Base-by-base conservation (phyloP, 805 yeast species). In the Metschnikowia chrysomelidarum region DNA sequence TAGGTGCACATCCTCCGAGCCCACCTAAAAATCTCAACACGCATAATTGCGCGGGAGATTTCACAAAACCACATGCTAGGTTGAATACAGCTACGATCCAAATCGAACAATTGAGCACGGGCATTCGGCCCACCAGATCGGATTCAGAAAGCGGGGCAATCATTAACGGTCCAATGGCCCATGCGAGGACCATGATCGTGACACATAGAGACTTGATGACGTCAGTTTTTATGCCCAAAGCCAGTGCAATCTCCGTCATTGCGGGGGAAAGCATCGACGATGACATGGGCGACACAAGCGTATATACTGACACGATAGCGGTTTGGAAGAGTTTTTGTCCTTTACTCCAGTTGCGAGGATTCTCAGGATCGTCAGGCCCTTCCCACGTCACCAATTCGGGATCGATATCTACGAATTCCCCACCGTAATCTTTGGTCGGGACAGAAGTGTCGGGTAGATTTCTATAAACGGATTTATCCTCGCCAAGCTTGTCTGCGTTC, bases 341-440 rank as follows among this genome's bases (percentile, higher is more conserved):
- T 1, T 34, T 17, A 0, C 69, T 19, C 86, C 86, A 81, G 54
- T 81, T 81, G 39, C 82, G 59, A n/a, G 88, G 87, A 51, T 76
- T 71, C 10, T 57, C 60, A 0, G 80, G 78, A 49, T 81, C 88
- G 34, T 74, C 70, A n/a, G 67, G 69, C 3, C 80, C 78, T 19
- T 78, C 76, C 86, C 86, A 81, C 2, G 84, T 72, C 9, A 81
- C 78, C 30, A 81, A 59, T 47, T 81, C 85, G 0, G 85, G 86
- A 47, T 81, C 86, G 7, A 76, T 57, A 4, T 56, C 53, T 20
- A 61, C 60, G 51, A 73, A 78, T 48, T 79, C 83, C 6, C 62
- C 63, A 18, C 85, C 85, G 36, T 67, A 73, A 32, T 62, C 53
- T 27, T 55, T 57, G 11, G 59, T 49, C 6, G 69, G 68, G 10